Evolutionary conservation across 345 rosid genomes (phyloP).

Genomic region (Eucalyptus coolabah): DNA sequence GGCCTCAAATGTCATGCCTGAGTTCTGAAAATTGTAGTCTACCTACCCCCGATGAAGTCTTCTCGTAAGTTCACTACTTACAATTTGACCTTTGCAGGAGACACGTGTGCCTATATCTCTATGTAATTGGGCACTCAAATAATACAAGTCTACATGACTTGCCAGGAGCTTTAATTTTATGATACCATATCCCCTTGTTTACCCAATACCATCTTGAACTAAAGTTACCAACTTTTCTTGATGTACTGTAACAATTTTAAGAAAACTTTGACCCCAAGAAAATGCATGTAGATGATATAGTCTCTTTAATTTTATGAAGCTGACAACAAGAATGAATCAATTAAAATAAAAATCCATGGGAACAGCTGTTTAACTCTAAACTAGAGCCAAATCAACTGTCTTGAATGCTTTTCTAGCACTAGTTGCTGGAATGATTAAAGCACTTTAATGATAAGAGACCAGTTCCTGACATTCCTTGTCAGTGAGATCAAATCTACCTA

Average conservation of each 20-base stretch:
- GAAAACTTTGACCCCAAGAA: neutral
- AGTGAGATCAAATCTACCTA: neutral
- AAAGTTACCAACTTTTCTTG: neutral
- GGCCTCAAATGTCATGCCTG: neutral
- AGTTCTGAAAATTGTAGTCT: neutral
- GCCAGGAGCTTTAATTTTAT: neutral
- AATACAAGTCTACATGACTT: neutral
- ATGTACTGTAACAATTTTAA: neutral
- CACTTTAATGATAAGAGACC: neutral
- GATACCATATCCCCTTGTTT: neutral
- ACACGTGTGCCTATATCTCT: neutral
- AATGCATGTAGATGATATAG: neutral
- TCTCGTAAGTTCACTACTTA: neutral
- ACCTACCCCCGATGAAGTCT: neutral
- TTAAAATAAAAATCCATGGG: neutral
- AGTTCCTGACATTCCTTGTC: neutral
- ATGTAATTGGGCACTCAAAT: neutral
- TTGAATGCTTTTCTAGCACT: neutral
- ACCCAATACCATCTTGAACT: neutral
- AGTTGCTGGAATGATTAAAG: neutral
- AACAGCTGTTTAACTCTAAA: neutral
- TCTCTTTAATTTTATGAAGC: neutral
- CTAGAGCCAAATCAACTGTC: neutral
- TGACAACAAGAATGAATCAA: neutral
- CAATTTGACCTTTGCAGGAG: neutral